phyloP scores from a whole-genome alignment of 805 yeast genomes.

The Metschnikowia anglica region DNA sequence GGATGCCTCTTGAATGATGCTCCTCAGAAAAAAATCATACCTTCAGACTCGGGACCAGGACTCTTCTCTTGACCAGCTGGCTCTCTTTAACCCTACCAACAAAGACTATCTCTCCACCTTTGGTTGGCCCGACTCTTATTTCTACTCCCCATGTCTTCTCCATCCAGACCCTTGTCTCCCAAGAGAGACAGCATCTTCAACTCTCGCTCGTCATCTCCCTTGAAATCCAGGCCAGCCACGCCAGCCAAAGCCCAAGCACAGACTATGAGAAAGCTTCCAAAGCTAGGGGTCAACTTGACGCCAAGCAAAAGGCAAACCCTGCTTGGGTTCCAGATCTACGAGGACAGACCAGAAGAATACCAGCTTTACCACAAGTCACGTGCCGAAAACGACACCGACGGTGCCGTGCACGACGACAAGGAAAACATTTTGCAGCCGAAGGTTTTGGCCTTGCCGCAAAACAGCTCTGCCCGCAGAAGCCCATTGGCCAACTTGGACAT shows the following conservation, averaged over 20 bases:
- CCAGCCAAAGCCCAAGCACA: slow-evolving; percentile 17
- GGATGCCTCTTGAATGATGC: background rate
- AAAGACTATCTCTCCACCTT: background rate
- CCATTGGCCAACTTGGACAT: slow-evolving; percentile 33
- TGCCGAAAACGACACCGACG: slow-evolving; percentile 1
- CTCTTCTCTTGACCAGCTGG: background rate
- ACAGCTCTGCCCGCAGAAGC: slow-evolving; percentile 16
- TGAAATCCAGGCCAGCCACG: slow-evolving; percentile 16
- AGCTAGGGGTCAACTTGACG: slow-evolving; percentile 10
- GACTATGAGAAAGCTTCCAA: slow-evolving; percentile 15
- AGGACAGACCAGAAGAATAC: slow-evolving; percentile 18
- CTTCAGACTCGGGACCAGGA: background rate
- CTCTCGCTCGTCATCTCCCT: slow-evolving; percentile 19
- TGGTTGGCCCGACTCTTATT: background rate
- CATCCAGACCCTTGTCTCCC: slow-evolving; percentile 19
- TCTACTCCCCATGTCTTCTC: slow-evolving; percentile 11
- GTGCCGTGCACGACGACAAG: slow-evolving; percentile 33
- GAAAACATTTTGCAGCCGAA: slow-evolving; percentile 42
- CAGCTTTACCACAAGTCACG: slow-evolving; percentile 15
- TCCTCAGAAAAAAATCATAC: background rate
- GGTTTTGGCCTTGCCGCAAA: slow-evolving; percentile 14
- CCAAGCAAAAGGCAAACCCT: slow-evolving; percentile 3
- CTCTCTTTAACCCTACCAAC: background rate
- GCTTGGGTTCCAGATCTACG: slow-evolving; percentile 20
- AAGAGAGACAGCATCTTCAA: slow-evolving; percentile 18